A percentile compares a stretch with the other conserved stretches of the same genome.
Evolutionary conservation across 306 rosid species (phyloP).

Genomic region (Arachis hypogaea): DNA sequence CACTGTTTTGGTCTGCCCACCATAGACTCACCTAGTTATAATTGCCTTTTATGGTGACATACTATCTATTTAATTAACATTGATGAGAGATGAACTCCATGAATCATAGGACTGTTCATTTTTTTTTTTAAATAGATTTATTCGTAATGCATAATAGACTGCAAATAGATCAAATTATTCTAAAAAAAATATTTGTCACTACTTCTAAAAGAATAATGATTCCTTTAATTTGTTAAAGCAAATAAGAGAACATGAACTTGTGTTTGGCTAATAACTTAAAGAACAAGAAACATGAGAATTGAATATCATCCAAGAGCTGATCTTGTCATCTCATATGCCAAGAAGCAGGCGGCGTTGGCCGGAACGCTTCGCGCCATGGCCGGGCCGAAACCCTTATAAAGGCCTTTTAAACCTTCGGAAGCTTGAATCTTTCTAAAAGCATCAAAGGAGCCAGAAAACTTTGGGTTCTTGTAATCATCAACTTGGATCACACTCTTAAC

Average conservation of each 20-base stretch:
- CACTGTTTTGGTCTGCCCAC: too few species aligned
- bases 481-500: constrained; percentile 78
- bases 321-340: constrained; percentile 78
- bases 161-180: neutral
- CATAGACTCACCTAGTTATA: too few species aligned
- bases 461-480: constrained; percentile 76
- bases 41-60: too few species aligned
- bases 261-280: constrained; percentile 1
- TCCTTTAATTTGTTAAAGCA: neutral
- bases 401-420: constrained; percentile 70
- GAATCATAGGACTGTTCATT: too few species aligned
- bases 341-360: constrained; percentile 90
- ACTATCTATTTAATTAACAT: too few species aligned
- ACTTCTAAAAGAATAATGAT: neutral
- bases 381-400: constrained; percentile 85
- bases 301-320: constrained; percentile 61
- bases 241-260: neutral
- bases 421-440: constrained; percentile 71
- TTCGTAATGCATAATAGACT: too few species aligned
- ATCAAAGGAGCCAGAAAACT: constrained; percentile 66
- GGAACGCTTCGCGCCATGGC: constrained; percentile 85
- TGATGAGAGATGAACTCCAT: too few species aligned
- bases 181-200: neutral
- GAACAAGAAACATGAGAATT: constrained; percentile 8
- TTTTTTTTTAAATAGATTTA: too few species aligned